Evolutionary conservation across 352 stramenopile genomes (phyloP).

Genomic region (Plasmopara halstedii): DNA sequence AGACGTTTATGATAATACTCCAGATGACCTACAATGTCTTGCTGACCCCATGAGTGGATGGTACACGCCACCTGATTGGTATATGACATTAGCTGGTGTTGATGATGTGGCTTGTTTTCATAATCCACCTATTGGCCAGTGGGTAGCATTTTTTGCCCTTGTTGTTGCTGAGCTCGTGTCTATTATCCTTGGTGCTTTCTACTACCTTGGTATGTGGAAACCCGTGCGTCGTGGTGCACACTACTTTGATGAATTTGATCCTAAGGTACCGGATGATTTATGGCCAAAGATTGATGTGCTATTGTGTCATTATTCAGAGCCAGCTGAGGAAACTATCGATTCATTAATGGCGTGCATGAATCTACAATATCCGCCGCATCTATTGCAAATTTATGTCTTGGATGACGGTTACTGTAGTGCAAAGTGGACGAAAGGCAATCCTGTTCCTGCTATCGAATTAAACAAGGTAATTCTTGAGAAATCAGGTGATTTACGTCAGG

Average conservation of each 20-base stretch:
- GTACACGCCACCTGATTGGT: constrained; percentile 68
- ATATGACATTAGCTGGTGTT: constrained; percentile 60
- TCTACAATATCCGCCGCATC: constrained; percentile 80
- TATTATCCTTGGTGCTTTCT: constrained; percentile 62
- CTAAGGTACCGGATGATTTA: constrained; percentile 67
- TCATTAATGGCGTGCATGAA: constrained; percentile 84
- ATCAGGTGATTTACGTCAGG: constrained; percentile 66
- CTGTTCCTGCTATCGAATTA: constrained; percentile 54
- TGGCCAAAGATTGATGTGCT: constrained; percentile 83
- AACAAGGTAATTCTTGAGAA: constrained; percentile 78
- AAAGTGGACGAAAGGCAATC: constrained; percentile 78
- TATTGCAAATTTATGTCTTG: constrained; percentile 80
- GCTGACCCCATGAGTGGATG: constrained; percentile 51
- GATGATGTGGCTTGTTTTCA: constrained; percentile 76
- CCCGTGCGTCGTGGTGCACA: constrained; percentile 77
- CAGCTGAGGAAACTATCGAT: constrained; percentile 77
- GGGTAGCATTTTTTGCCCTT: constrained; percentile 74
- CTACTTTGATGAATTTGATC: constrained; percentile 85
- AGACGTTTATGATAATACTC: constrained; percentile 51
- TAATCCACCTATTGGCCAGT: constrained; percentile 62
- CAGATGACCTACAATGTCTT: constrained; percentile 47
- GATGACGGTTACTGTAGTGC: constrained; percentile 79
- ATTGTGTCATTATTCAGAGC: constrained; percentile 77
- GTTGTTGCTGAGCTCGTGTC: constrained; percentile 56
- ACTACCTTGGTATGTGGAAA: constrained; percentile 89